Base-by-base conservation (phyloP, 768 basidiomycete species). In the Lactifluus volemus region DNA sequence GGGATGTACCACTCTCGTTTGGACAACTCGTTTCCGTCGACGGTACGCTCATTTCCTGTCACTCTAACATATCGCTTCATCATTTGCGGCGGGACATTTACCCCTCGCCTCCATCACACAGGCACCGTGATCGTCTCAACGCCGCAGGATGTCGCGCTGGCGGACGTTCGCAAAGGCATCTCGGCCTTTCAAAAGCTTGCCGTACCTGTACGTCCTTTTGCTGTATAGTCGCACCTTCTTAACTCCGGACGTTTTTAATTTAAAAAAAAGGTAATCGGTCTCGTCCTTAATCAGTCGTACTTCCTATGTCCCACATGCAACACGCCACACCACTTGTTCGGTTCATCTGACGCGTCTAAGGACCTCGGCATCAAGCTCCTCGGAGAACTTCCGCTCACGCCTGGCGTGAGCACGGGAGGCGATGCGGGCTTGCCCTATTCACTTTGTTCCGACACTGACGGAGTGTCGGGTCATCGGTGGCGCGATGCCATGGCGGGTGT, bases 101-200 rank as follows among this genome's bases (percentile, higher is more conserved):
- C 3, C 38, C 12, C 8, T 29, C 53, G 11, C 45, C 12, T 17
- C 12, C 21, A 32, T 5, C 47, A 10, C 17, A 9, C 67, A 98
- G 95, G 93, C 11, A 84, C 92, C 0, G 86, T 99, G 2, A 91
- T 99, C 59, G 86, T 98, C 2, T 96, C 94, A 0, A 98, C 96
- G 7, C 95, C 96, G 0, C 96, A 99, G 71, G 89, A 96, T 67
- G 89, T 98, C 38, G 89, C 95, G 3, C 78, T 98, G 5, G 79
- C 89, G 5, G 96, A 98, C 70, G 93, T 93, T 1, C 81, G 90
- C 61, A 95, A 95, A 66, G 95, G 96, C 0, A 88, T 98, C 25
- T 80, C 86, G 8, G 96, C 96, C 92, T 86, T 98, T 70, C 82
- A 83, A 55, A 97, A 95, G 72, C 80, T 98, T 9, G 78, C 81